phyloP scores from a whole-genome alignment of 768 basidiomycete genomes.

The Dioszegia crocea region DNA sequence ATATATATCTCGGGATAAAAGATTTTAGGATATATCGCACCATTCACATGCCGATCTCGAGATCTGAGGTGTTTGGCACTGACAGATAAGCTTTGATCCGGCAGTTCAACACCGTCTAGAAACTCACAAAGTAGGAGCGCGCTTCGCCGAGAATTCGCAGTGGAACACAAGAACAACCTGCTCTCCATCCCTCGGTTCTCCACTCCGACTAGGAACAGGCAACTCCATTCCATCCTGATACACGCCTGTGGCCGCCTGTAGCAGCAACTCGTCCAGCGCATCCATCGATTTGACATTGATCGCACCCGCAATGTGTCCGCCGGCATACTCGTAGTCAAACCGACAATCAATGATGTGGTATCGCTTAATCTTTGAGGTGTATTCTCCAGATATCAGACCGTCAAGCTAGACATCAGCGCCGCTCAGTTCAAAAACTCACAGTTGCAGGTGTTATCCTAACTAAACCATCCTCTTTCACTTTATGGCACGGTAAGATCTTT shows the following conservation, averaged over 20 bases:
- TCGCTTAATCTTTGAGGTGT: slow-evolving; percentile 60
- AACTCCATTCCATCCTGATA: slow-evolving; percentile 48
- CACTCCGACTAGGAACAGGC: slow-evolving; percentile 57
- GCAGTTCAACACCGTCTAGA: not conserved
- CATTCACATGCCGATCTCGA: slow-evolving; percentile 82
- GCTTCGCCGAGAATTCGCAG: slow-evolving; percentile 93
- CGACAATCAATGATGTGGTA: slow-evolving; percentile 91
- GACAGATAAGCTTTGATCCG: slow-evolving; percentile 1
- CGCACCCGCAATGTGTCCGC: slow-evolving; percentile 88
- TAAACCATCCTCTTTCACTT: slow-evolving; percentile 88
- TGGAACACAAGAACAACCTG: slow-evolving; percentile 93
- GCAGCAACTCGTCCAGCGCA: slow-evolving; percentile 74
- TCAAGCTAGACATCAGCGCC: slow-evolving; percentile 60
- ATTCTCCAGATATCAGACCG: slow-evolving; percentile 70
- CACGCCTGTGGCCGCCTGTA: slow-evolving; percentile 50
- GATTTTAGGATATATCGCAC: slow-evolving; percentile 81
- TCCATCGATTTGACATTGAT: slow-evolving; percentile 81
- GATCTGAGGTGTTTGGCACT: slow-evolving; percentile 92
- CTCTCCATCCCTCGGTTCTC: slow-evolving; percentile 57
- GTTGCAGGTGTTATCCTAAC: slow-evolving; percentile 81
- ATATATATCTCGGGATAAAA: slow-evolving; percentile 97
- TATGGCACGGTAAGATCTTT: slow-evolving; percentile 89
- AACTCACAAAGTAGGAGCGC: slow-evolving; percentile 88
- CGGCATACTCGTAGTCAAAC: slow-evolving; percentile 92
- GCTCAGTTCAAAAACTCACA: slow-evolving; percentile 54